Percentiles rank a stretch among this genome's conserved stretches.
phyloP scores from a whole-genome alignment of 495 filamentous ascomycete genomes.

The Daldinia loculata region DNA sequence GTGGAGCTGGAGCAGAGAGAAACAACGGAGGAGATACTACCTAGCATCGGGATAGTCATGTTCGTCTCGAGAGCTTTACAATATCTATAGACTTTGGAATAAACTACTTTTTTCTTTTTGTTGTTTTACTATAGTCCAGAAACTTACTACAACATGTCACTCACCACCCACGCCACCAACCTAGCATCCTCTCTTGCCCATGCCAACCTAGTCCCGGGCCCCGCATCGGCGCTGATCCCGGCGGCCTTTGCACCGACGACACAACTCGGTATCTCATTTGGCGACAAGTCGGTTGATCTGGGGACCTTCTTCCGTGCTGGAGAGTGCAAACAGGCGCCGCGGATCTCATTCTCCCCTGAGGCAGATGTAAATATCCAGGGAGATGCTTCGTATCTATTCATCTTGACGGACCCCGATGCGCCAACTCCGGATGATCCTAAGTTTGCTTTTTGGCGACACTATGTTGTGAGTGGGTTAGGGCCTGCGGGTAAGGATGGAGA shows the following conservation, averaged over 20 bases:
- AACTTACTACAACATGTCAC: conserved; percentile 15
- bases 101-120: neutral
- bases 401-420: conserved; percentile 44
- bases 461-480: conserved; percentile 35
- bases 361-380: neutral
- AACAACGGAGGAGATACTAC: neutral
- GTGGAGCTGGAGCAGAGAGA: conserved; percentile 16
- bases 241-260: conserved; percentile 36
- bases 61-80: neutral
- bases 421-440: conserved; percentile 46
- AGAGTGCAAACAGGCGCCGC: conserved; percentile 35
- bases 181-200: conserved; percentile 31
- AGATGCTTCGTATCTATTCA: conserved; percentile 30
- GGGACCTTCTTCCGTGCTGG: conserved; percentile 41
- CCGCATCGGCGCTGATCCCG: conserved; percentile 37
- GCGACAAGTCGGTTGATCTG: conserved; percentile 23
- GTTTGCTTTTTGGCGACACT: conserved; percentile 46
- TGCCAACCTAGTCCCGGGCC: conserved; percentile 37
- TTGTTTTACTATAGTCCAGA: neutral
- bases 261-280: conserved; percentile 31
- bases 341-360: conserved; percentile 32
- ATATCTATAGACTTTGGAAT: neutral
- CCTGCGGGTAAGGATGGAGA: conserved; percentile 6
- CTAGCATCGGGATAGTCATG: neutral
- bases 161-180: conserved; percentile 6